Conservation (phyloP, 768 basidiomycete genomes). For the Rhodotorula graminis region DNA sequence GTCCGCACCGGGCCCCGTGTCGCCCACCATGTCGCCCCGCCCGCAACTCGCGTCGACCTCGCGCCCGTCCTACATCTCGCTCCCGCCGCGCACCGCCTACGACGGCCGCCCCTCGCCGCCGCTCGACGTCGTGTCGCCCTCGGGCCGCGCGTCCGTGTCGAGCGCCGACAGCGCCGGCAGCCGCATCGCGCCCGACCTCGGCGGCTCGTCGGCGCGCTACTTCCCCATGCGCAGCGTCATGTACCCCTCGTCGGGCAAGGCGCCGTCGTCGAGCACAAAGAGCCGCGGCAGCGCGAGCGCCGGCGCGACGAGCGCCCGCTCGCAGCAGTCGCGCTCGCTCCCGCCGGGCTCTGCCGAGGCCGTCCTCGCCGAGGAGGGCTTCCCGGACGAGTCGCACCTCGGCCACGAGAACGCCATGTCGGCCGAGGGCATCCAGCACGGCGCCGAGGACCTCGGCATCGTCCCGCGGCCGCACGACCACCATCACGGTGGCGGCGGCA, state of each 20-base stretch:
- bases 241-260: conserved; percentile 12
- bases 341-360: not conserved
- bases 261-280: not conserved
- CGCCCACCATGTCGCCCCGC: not conserved
- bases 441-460: not conserved
- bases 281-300: not conserved
- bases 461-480: not conserved
- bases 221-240: conserved; percentile 34
- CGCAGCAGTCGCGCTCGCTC: not conserved
- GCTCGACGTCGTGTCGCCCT: conserved; percentile 11
- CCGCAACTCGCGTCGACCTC: not conserved
- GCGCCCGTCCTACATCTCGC: not conserved
- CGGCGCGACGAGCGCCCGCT: not conserved
- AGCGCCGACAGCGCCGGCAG: conserved; percentile 11
- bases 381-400: not conserved
- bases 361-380: not conserved
- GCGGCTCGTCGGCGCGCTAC: conserved; percentile 9
- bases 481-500: not conserved
- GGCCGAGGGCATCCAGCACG: not conserved
- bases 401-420: not conserved
- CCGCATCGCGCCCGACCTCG: conserved; percentile 26
- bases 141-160: conserved; percentile 5
- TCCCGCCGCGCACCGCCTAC: not conserved
- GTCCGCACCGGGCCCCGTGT: not conserved
- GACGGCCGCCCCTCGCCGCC: not conserved